Evolutionary conservation across 1,284 basidiomycete genomes (phyloP), one percentile per base, ranked within the genome.

Genomic region (Rhodotorula sp.): DNA sequence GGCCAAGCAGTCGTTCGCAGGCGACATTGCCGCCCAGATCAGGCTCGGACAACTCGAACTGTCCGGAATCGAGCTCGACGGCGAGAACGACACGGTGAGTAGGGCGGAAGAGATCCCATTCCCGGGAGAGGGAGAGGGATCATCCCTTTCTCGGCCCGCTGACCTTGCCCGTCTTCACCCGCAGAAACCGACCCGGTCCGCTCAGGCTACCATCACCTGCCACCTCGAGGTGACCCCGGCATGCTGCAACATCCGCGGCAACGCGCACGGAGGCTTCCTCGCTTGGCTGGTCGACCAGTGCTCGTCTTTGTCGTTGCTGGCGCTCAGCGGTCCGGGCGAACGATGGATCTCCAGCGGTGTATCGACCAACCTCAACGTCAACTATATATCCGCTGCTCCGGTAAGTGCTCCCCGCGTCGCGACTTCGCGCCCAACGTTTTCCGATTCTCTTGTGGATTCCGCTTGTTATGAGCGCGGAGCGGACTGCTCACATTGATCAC

Each of bases 261-360:
- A 73, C 58, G 64, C 70, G 1, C 73, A 75, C 59, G 73, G 73
- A n/a, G 73, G 73, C 1, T 72, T 69, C 48, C 37, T 72, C 8
- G 73, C 73, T 4, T 75, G 70, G 70, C 59, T 75, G 18, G 69
- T 75, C 56, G 73, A 75, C 63, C 67, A 65, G 18, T 70, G 69
- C 59, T 71, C 69, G 8, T 67, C 64, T 3, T 29, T 71, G 12
- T 55, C 67, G 6, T 33, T 75, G 5, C 48, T 73, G 18, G 69
- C 67, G 3, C 55, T 75, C 14, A 46, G 64, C 24, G 64, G 64
- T 0, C 58, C 60, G 18, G 66, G 64, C 49, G 64, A 62, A 6
- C 29, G 55, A 6, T 75, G 74, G 74, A 44, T 62, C 24, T 71
- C 72, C 20, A 62, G 59, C 26, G 74, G 74, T 1, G 71, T 75